Evolutionary conservation across 2,329 filamentous ascomycete species (phyloP), one percentile per base, ranked within the genome.

Genomic region (Colletotrichum sp.): DNA sequence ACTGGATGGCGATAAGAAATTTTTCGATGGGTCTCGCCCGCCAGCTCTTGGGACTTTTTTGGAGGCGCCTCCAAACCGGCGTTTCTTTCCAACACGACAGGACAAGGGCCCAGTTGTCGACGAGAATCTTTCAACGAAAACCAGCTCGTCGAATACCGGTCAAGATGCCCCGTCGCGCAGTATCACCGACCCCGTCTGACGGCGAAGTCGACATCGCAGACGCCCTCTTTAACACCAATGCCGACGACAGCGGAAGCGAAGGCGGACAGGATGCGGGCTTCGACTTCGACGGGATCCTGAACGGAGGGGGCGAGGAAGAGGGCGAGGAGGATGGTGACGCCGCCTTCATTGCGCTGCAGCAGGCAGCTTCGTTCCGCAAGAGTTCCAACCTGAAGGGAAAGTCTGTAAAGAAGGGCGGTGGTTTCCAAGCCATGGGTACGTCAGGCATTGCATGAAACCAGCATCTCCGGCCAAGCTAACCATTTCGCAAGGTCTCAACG

Each of bases 371-470:
- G 6, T 98, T 98, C 82, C 90, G 96, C 76, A 98, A 98, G 82
- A 88, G 92, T 1, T 90, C 94, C 12, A 97, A 96, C 81, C 80
- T 97, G 9, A 97, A 96, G 84, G 95, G 95, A 24, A 94, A 94
- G 77, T 94, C 93, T 4, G 94, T 95, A 36, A 98, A 98, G 88
- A 99, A 98, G 85, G 95, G 96, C 48, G 97, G 97, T 80, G 97
- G 96, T 68, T 99, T 99, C 82, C 97, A 99, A 84, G 94, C 95
- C 62, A 98, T 99, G 96, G 94, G 91, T 93, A 85, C 74, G 86
- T 77, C 21, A 26, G 43, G n/a, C 43, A 52, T 52, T 13, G 43
- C n/a, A 7, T 21, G n/a, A 21, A 52, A 21, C n/a, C 43, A 21
- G n/a, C 5, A 21, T 21, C 43, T 52, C 10, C n/a, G 1, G 43